A percentile compares a stretch with the other conserved stretches of the same genome.
phyloP scores from a whole-genome alignment of 2,329 filamentous ascomycete genomes.

The Diplodia seriata region DNA sequence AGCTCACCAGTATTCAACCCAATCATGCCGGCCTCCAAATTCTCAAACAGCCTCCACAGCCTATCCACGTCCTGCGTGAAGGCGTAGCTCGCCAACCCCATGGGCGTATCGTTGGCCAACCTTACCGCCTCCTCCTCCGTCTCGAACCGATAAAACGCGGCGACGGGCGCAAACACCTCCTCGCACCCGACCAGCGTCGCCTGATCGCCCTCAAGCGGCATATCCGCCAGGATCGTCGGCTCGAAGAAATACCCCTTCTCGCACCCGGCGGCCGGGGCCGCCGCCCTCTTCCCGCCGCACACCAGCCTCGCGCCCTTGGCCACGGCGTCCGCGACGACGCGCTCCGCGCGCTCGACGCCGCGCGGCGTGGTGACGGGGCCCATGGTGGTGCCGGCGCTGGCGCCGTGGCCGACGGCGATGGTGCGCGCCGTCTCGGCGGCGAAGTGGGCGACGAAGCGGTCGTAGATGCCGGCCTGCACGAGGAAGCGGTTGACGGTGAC shows the following conservation, averaged over 20 bases:
- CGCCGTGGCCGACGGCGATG: slow-evolving; percentile 68
- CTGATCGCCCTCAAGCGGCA: slow-evolving; percentile 56
- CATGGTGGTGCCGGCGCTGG: slow-evolving; percentile 63
- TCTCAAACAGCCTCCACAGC: slow-evolving; percentile 70
- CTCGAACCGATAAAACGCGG: slow-evolving; percentile 69
- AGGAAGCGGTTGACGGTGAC: slow-evolving; percentile 71
- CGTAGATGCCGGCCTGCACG: slow-evolving; percentile 68
- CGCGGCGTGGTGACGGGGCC: slow-evolving; percentile 65
- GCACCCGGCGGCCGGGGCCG: slow-evolving; percentile 35
- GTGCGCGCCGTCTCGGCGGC: slow-evolving; percentile 58
- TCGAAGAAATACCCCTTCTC: slow-evolving; percentile 70
- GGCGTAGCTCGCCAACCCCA: slow-evolving; percentile 71
- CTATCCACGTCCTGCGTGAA: slow-evolving; percentile 73
- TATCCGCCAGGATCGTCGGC: slow-evolving; percentile 68
- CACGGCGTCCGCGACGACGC: slow-evolving; percentile 69
- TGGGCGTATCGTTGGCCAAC: slow-evolving; percentile 65
- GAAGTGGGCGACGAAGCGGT: slow-evolving; percentile 62
- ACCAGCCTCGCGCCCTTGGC: slow-evolving; percentile 68
- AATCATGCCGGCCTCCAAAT: slow-evolving; percentile 73
- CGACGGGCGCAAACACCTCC: slow-evolving; percentile 71
- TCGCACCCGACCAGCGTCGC: slow-evolving; percentile 63
- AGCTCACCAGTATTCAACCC: slow-evolving; percentile 65
- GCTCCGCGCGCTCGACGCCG: slow-evolving; percentile 62
- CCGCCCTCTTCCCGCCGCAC: slow-evolving; percentile 62
- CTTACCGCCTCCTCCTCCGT: slow-evolving; percentile 69